Evolutionary conservation across 148 eudicot species (phyloP).

Genomic region (Tetragonia tetragonoides): DNA sequence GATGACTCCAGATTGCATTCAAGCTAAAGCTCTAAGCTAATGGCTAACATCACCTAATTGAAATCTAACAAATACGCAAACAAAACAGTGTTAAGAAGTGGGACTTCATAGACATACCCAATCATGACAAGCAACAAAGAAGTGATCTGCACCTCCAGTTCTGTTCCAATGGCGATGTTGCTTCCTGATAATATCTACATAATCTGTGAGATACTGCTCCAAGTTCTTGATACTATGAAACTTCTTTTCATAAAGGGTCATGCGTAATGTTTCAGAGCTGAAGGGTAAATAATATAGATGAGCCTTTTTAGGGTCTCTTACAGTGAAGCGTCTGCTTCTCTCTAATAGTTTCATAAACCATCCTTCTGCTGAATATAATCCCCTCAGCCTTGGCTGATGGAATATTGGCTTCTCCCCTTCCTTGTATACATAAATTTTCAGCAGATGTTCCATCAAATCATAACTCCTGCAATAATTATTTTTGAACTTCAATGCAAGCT

Average conservation of each 20-base stretch:
- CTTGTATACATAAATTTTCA: slow-evolving; percentile 64
- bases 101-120: slow-evolving; percentile 52
- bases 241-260: slow-evolving; percentile 29
- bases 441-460: slow-evolving; percentile 55
- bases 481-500: background rate
- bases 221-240: slow-evolving; percentile 38
- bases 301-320: slow-evolving; percentile 67
- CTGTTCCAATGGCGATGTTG: slow-evolving; percentile 68
- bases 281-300: slow-evolving; percentile 76
- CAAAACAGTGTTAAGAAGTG: background rate
- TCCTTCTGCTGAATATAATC: slow-evolving; percentile 82
- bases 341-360: slow-evolving; percentile 77
- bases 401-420: slow-evolving; percentile 81
- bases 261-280: slow-evolving; percentile 52
- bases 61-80: background rate
- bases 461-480: slow-evolving; percentile 59
- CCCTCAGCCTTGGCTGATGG: slow-evolving; percentile 66
- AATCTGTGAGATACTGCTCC: slow-evolving; percentile 46
- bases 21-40: background rate
- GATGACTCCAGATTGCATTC: background rate
- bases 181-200: slow-evolving; percentile 43
- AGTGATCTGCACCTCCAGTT: slow-evolving; percentile 71
- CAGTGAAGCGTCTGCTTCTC: slow-evolving; percentile 47
- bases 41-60: background rate
- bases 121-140: slow-evolving; percentile 83